These are phyloP conservation scores for Pseudogymnoascus sp. DNA, from an alignment of 2,329 filamentous ascomycete species.

Conservation along the genomic window DNA sequence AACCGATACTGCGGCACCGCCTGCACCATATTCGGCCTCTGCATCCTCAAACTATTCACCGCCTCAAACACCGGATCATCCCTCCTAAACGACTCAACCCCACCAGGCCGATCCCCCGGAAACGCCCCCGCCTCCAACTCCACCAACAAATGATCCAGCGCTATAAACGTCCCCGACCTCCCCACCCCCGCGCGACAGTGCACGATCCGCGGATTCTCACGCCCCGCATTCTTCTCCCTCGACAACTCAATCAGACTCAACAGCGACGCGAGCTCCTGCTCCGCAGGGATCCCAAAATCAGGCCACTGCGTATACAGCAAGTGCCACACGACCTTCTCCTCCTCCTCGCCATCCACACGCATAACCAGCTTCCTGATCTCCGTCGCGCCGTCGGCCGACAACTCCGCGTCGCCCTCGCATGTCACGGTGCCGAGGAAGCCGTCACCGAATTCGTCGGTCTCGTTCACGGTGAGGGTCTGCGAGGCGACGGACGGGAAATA, in stretches of 20 bases:
- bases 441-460: constrained; percentile 55
- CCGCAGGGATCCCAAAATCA: constrained; percentile 74
- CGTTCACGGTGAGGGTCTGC: constrained; percentile 48
- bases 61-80: constrained; percentile 67
- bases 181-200: constrained; percentile 91
- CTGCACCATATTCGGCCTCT: constrained; percentile 94
- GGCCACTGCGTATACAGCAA: constrained; percentile 83
- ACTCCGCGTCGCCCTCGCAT: constrained; percentile 55
- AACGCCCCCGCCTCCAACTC: constrained; percentile 72
- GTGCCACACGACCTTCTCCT: constrained; percentile 68
- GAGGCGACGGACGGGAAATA: constrained; percentile 67
- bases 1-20: constrained; percentile 76
- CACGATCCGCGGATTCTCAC: constrained; percentile 66
- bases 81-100: constrained; percentile 25
- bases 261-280: constrained; percentile 59
- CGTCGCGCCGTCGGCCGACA: constrained; percentile 49
- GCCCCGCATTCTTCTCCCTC: constrained; percentile 45
- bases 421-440: constrained; percentile 59
- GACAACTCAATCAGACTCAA: constrained; percentile 63
- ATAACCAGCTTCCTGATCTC: constrained; percentile 68
- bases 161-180: constrained; percentile 89
- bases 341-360: constrained; percentile 32
- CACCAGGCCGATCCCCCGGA: constrained; percentile 26
- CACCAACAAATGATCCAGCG: constrained; percentile 80
- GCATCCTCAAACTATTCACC: constrained; percentile 73